A percentile compares a stretch with the other conserved stretches of the same genome.
These are phyloP conservation scores for Sporothrix luriei DNA, from an alignment of 2,329 filamentous ascomycete genomes.

Conservation along the genomic window DNA sequence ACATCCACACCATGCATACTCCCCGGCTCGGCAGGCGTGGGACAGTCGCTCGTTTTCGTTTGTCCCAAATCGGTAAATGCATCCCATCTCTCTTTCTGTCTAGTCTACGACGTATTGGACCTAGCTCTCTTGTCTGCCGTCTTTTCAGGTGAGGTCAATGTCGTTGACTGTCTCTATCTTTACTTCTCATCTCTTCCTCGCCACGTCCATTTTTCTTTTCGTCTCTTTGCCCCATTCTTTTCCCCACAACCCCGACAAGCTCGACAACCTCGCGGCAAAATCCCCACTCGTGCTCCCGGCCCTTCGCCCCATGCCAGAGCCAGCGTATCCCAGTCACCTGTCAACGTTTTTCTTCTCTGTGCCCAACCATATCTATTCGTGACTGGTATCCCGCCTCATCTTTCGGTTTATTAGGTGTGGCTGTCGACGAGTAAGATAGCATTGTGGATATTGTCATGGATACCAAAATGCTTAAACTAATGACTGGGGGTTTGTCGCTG, in stretches of 20 bases:
- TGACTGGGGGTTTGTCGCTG: no score
- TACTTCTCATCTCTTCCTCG: background rate
- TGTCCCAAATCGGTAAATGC: background rate
- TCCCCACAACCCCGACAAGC: conserved; percentile 18
- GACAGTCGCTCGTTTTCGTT: background rate
- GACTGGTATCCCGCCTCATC: background rate
- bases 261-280: conserved; percentile 8
- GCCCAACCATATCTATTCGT: background rate
- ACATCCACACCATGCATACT: conserved; percentile 6
- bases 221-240: background rate
- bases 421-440: conserved; percentile 1
- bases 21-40: conserved; percentile 19
- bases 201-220: background rate
- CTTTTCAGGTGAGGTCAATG: background rate
- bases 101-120: no score
- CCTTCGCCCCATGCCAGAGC: conserved; percentile 7
- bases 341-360: background rate
- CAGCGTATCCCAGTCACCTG: conserved; percentile 5
- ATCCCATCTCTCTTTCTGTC: conserved; percentile 3
- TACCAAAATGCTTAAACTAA: no score
- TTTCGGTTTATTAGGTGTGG: background rate
- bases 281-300: conserved; percentile 5
- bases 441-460: conserved; percentile 16
- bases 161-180: background rate
- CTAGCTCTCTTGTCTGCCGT: background rate